Evolutionary conservation across 1,139 yeast species (phyloP).

Genomic region (Geotrichum australiense): DNA sequence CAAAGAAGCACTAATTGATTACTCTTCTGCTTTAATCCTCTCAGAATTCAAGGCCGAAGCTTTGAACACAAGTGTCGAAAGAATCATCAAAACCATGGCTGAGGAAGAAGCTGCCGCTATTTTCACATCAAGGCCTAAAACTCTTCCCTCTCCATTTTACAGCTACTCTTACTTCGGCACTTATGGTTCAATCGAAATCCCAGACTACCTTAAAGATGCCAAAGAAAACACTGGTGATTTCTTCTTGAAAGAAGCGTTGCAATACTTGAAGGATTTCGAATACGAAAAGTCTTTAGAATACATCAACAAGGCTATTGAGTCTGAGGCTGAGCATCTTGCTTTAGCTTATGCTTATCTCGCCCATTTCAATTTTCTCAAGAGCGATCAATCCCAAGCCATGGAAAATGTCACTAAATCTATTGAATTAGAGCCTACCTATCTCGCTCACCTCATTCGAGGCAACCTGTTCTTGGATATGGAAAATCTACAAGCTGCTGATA

Average conservation of each 20-base stretch:
- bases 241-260: conserved; percentile 61
- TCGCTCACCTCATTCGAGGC: conserved; percentile 78
- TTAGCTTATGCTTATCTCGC: conserved; percentile 80
- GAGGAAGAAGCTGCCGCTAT: conserved; percentile 49
- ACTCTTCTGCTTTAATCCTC: conserved; percentile 55
- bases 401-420: conserved; percentile 58
- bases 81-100: conserved; percentile 75
- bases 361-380: conserved; percentile 74
- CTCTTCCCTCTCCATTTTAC: conserved; percentile 80
- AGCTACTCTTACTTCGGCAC: conserved; percentile 82
- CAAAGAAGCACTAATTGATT: conserved; percentile 83
- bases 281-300: conserved; percentile 68
- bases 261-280: conserved; percentile 58
- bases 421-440: conserved; percentile 64
- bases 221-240: conserved; percentile 53
- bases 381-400: conserved; percentile 57
- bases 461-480: conserved; percentile 72
- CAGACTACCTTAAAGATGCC: conserved; percentile 40
- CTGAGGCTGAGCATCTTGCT: conserved; percentile 37
- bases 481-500: conserved; percentile 51
- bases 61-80: conserved; percentile 75
- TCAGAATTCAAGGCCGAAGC: conserved; percentile 60
- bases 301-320: conserved; percentile 58
- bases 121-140: conserved; percentile 45
- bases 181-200: conserved; percentile 38